phyloP scores from a whole-genome alignment of 768 basidiomycete genomes.

The Mycena filopes region DNA sequence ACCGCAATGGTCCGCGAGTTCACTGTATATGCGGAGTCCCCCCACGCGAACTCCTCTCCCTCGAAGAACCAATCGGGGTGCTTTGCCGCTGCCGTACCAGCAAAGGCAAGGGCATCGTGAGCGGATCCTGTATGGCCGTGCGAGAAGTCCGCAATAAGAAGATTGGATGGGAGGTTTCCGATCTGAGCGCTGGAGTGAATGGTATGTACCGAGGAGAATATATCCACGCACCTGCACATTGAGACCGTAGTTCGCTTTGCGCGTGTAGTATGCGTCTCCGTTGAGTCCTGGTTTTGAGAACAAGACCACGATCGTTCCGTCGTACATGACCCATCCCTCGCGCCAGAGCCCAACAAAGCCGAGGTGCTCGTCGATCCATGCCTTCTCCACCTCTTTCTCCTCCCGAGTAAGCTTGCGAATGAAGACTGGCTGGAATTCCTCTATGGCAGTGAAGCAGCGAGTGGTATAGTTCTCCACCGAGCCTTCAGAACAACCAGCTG shows the following conservation, averaged over 20 bases:
- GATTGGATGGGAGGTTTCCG: conserved; percentile 44
- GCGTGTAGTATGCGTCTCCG: conserved; percentile 47
- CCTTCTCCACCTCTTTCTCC: conserved; percentile 45
- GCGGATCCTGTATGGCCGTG: conserved; percentile 47
- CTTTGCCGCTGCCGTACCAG: conserved; percentile 34
- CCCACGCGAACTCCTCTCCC: conserved; percentile 40
- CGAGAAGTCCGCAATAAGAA: conserved; percentile 44
- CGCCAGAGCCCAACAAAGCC: conserved; percentile 1
- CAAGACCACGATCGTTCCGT: conserved; percentile 1
- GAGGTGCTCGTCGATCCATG: conserved; percentile 46
- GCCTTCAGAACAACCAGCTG: conserved; percentile 31
- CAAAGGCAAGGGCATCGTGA: conserved; percentile 48
- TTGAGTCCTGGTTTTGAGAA: conserved; percentile 40
- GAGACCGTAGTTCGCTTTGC: conserved; percentile 45
- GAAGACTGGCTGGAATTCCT: not conserved
- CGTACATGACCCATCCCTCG: conserved; percentile 1
- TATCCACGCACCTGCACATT: conserved; percentile 41
- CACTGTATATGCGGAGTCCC: conserved; percentile 39
- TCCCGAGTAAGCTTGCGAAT: not conserved
- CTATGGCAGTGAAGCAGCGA: conserved; percentile 16
- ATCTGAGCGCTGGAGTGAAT: conserved; percentile 35
- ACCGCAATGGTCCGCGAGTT: conserved; percentile 41
- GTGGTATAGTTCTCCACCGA: conserved; percentile 29
- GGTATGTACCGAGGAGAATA: not conserved
- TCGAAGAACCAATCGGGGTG: conserved; percentile 41